Conservation (phyloP, 1,284 basidiomycete species). For the Cutaneotrichosporon arboriforme region DNA sequence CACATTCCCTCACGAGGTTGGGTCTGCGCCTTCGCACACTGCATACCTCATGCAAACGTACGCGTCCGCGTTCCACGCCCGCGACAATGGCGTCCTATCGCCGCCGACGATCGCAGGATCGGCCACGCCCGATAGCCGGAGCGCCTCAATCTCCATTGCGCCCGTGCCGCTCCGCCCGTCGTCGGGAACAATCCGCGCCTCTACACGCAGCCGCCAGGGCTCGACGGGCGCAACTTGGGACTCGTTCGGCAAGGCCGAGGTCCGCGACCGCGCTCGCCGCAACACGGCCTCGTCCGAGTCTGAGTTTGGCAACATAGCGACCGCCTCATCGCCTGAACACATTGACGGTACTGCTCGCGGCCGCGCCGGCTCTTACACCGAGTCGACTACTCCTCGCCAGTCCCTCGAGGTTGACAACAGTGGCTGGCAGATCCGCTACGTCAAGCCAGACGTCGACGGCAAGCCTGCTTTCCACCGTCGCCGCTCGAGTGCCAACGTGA, state of each 20-base stretch:
- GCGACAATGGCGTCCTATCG: slow-evolving; percentile 12
- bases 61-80: slow-evolving; percentile 34
- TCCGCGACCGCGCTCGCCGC: slow-evolving; percentile 13
- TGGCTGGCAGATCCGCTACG: slow-evolving; percentile 36
- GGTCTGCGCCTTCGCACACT: slow-evolving; percentile 35
- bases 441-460: neutral
- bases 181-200: slow-evolving; percentile 12
- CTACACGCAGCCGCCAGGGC: slow-evolving; percentile 25
- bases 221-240: slow-evolving; percentile 36
- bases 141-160: neutral
- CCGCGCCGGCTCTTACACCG: slow-evolving; percentile 5
- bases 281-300: slow-evolving; percentile 7
- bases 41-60: slow-evolving; percentile 34
- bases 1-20: slow-evolving; percentile 26
- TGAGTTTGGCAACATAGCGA: neutral
- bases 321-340: slow-evolving; percentile 2
- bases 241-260: slow-evolving; percentile 31
- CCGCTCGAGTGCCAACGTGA: neutral
- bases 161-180: slow-evolving; percentile 1
- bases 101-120: slow-evolving; percentile 6
- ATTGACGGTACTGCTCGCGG: slow-evolving; percentile 5
- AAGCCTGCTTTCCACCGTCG: neutral
- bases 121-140: slow-evolving; percentile 7
- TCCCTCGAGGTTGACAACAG: slow-evolving; percentile 31
- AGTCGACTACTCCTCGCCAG: slow-evolving; percentile 35